Conservation (phyloP, 148 eudicot species). For the Polygonum aviculare region DNA sequence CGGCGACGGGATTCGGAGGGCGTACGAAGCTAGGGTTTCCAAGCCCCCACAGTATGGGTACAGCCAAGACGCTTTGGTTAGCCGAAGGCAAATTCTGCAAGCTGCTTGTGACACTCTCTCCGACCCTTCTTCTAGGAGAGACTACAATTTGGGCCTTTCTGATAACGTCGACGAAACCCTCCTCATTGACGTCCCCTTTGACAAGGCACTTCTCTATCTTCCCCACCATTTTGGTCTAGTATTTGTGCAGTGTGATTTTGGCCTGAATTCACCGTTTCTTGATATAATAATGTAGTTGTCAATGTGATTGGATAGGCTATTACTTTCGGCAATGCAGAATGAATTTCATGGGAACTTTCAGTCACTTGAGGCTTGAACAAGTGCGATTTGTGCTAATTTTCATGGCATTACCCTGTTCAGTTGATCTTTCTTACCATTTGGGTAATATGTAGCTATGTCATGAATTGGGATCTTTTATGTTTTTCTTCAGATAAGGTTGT, state of each 20-base stretch:
- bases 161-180: slow-evolving; percentile 64
- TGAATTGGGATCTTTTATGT: not conserved
- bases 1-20: slow-evolving; percentile 77
- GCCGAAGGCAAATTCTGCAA: slow-evolving; percentile 78
- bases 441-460: not conserved
- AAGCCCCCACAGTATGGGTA: slow-evolving; percentile 81
- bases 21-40: slow-evolving; percentile 68
- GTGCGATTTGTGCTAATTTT: not conserved
- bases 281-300: not conserved
- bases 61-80: slow-evolving; percentile 60
- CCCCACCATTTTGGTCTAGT: not conserved
- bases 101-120: slow-evolving; percentile 84
- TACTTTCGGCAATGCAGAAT: not conserved
- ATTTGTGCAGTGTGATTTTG: not conserved
- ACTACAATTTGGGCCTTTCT: slow-evolving; percentile 80
- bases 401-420: not conserved
- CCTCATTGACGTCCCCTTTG: slow-evolving; percentile 78
- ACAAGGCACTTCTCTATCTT: slow-evolving; percentile 37
- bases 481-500: not conserved
- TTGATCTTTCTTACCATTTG: not conserved
- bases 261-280: not conserved
- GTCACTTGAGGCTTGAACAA: not conserved
- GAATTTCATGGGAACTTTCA: not conserved
- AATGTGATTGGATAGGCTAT: not conserved
- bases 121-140: slow-evolving; percentile 54